These are phyloP conservation scores for Chytridium lagenaria DNA, from an alignment of 371 early-diverging fungal species.

Conservation along the genomic window DNA sequence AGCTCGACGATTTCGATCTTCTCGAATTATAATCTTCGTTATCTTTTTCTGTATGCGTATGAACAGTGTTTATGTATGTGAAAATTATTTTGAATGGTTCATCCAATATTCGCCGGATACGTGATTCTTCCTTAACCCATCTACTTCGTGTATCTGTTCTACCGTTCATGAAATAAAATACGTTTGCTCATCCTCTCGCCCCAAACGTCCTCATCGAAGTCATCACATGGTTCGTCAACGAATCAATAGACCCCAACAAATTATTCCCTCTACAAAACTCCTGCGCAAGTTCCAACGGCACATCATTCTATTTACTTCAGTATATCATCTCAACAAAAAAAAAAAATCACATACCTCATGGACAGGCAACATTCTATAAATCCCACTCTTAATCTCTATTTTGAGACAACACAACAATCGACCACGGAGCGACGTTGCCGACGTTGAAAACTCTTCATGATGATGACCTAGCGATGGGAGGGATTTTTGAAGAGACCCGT, in stretches of 20 bases:
- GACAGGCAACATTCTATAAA: slow-evolving; percentile 52
- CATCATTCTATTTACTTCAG: slow-evolving; percentile 38
- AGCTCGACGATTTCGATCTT: slow-evolving; percentile 2
- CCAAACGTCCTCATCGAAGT: slow-evolving; percentile 41
- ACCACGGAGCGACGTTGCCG: slow-evolving; percentile 15
- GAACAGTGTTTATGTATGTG: too few species aligned
- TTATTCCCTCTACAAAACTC: slow-evolving; percentile 44
- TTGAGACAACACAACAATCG: slow-evolving; percentile 49
- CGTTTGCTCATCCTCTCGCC: background rate
- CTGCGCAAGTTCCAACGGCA: slow-evolving; percentile 38
- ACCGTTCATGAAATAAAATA: too few species aligned
- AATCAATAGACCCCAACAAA: slow-evolving; percentile 37
- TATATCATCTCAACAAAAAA: background rate
- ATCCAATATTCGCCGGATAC: too few species aligned
- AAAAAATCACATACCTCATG: slow-evolving; percentile 41
- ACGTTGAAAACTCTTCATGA: too few species aligned
- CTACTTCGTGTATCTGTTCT: too few species aligned
- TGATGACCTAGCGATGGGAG: background rate
- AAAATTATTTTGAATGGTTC: too few species aligned
- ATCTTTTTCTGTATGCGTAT: too few species aligned
- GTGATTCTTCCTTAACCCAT: too few species aligned
- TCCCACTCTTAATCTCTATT: slow-evolving; percentile 50
- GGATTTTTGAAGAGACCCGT: background rate
- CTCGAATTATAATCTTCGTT: slow-evolving; percentile 6
- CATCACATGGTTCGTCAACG: slow-evolving; percentile 44